A percentile compares a stretch with the other conserved stretches of the same genome.
phyloP scores from a whole-genome alignment of 192 early-diverging fungal genomes.

The Coemansia sp. region DNA sequence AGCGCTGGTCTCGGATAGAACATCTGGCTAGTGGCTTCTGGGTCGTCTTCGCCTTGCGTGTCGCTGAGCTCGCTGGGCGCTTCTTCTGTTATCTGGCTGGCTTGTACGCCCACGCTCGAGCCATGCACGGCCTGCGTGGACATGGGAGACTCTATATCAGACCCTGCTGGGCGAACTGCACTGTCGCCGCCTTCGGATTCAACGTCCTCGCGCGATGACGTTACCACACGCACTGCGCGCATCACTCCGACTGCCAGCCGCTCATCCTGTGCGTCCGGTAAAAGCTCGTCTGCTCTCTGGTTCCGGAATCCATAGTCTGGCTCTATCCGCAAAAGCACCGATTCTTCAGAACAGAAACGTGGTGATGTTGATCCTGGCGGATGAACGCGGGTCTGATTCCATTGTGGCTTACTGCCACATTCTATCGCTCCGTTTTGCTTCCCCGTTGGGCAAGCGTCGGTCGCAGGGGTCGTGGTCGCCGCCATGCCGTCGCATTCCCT shows the following conservation, averaged over 20 bases:
- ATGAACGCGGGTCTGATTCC: not conserved
- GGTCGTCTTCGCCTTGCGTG: not conserved
- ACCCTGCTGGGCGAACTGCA: not conserved
- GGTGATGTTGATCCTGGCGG: no score
- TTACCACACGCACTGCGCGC: not conserved
- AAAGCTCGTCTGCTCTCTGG: conserved; percentile 1
- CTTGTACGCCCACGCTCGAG: not conserved
- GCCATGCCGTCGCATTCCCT: not conserved
- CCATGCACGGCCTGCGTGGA: conserved; percentile 1
- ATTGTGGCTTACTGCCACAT: not conserved
- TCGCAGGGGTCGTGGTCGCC: no score
- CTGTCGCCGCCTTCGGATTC: not conserved
- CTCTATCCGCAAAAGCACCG: not conserved
- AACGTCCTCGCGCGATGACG: not conserved
- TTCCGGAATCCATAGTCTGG: not conserved
- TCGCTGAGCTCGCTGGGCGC: not conserved
- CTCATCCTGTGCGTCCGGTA: conserved; percentile 10
- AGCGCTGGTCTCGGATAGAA: conserved; percentile 29
- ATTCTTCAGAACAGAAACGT: not conserved
- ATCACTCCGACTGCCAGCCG: not conserved
- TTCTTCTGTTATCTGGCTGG: not conserved
- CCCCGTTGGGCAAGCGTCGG: no score
- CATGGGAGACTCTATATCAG: not conserved
- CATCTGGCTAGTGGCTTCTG: not conserved
- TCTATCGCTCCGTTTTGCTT: not conserved